phyloP scores from a whole-genome alignment of 305 asterid species.

The Rubia occidens region DNA sequence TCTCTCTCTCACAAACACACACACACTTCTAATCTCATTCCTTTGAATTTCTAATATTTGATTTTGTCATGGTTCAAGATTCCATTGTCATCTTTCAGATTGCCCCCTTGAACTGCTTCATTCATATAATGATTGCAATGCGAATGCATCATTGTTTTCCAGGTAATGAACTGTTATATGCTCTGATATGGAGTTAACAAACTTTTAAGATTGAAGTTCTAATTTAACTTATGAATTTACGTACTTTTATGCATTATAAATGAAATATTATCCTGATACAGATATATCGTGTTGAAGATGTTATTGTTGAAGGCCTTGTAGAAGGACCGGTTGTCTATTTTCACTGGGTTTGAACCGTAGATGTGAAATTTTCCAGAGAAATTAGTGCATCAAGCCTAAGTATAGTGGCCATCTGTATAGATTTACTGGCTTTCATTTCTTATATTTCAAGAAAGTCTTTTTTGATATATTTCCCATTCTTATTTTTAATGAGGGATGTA shows the following conservation, averaged over 20 bases:
- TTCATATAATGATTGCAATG: constrained; percentile 88
- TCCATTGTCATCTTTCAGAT: constrained; percentile 36
- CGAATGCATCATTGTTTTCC: constrained; percentile 69
- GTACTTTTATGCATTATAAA: not conserved
- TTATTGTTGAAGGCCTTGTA: constrained; percentile 52
- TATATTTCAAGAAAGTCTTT: not conserved
- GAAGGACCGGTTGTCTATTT: constrained; percentile 82
- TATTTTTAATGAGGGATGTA: constrained; percentile 5
- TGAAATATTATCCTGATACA: constrained; percentile 28
- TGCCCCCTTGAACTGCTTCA: constrained; percentile 72
- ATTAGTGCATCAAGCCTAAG: constrained; percentile 80
- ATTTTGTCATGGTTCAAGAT: constrained; percentile 41
- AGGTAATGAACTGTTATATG: constrained; percentile 52
- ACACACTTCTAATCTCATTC: constrained; percentile 13
- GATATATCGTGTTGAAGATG: constrained; percentile 87
- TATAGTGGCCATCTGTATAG: constrained; percentile 21
- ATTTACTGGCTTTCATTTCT: not conserved
- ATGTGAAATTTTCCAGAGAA: constrained; percentile 53
- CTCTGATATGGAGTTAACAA: constrained; percentile 27
- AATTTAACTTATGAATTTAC: not conserved
- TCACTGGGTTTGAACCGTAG: constrained; percentile 64
- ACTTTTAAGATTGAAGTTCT: not conserved
- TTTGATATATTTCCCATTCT: constrained; percentile 11
- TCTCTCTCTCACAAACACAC: constrained; percentile 6
- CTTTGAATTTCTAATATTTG: constrained; percentile 11